Evolutionary conservation across 306 rosid genomes (phyloP).

Genomic region (Acmispon strigosus): DNA sequence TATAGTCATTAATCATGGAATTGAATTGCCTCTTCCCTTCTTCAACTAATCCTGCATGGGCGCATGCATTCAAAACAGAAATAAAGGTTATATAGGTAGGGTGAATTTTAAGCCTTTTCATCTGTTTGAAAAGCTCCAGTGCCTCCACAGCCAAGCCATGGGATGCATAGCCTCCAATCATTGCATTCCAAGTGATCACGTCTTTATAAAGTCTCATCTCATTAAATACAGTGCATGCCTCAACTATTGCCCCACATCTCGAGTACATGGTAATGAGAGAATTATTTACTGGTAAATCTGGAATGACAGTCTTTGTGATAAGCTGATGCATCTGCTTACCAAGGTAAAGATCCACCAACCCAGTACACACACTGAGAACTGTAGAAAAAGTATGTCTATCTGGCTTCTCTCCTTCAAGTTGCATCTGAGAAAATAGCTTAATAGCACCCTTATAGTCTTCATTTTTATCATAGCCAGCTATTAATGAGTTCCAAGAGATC

Average conservation of each 20-base stretch:
- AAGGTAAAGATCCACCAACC: conserved; percentile 43
- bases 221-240: conserved; percentile 36
- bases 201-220: conserved; percentile 36
- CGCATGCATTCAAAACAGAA: conserved; percentile 39
- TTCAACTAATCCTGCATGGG: conserved; percentile 44
- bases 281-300: conserved; percentile 39
- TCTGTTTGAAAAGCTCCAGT: conserved; percentile 34
- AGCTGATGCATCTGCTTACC: conserved; percentile 49
- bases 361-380: conserved; percentile 33
- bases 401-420: conserved; percentile 39
- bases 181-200: conserved; percentile 49
- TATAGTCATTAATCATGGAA: conserved; percentile 36
- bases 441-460: conserved; percentile 37
- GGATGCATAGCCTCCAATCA: conserved; percentile 50
- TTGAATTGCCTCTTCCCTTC: conserved; percentile 44
- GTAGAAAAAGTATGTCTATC: conserved; percentile 46
- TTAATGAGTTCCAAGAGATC: conserved; percentile 41
- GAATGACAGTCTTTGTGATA: conserved; percentile 33
- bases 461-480: conserved; percentile 41
- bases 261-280: conserved; percentile 50
- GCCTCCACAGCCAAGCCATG: conserved; percentile 43
- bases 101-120: conserved; percentile 34
- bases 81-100: conserved; percentile 48
- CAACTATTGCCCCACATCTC: conserved; percentile 45
- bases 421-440: conserved; percentile 37